phyloP scores from a whole-genome alignment of 2,329 filamentous ascomycete species.

The Cladophialophora psammophila region DNA sequence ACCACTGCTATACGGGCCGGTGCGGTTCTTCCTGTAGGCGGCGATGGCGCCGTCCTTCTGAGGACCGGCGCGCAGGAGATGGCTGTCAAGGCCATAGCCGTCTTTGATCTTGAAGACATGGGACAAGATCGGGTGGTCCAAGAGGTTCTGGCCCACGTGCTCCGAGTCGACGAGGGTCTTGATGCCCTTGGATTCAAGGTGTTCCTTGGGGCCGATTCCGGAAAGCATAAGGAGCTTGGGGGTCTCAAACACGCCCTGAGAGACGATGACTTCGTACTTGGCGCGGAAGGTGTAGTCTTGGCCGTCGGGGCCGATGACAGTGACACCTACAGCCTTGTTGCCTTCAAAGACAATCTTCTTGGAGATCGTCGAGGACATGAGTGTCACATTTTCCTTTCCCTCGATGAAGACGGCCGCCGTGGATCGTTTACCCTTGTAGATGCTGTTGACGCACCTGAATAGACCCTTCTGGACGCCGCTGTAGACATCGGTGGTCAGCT shows the following conservation, averaged over 20 bases:
- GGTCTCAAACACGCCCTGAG: constrained; percentile 66
- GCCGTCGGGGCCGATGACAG: constrained; percentile 53
- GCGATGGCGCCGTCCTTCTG: constrained; percentile 46
- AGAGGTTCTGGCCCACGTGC: constrained; percentile 69
- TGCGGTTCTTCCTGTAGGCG: constrained; percentile 50
- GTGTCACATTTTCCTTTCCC: constrained; percentile 63
- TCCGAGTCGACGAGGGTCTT: constrained; percentile 62
- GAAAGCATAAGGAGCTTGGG: constrained; percentile 70
- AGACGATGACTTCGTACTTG: constrained; percentile 57
- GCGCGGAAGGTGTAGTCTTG: constrained; percentile 57
- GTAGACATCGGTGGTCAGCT: constrained; percentile 63
- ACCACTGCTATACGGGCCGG: constrained; percentile 51
- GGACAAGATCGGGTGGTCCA: constrained; percentile 60
- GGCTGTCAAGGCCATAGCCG: constrained; percentile 48
- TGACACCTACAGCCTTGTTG: constrained; percentile 55
- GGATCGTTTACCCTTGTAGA: constrained; percentile 65
- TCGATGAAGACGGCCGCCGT: constrained; percentile 60
- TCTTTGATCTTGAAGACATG: constrained; percentile 54
- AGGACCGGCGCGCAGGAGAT: constrained; percentile 49
- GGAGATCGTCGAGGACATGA: constrained; percentile 58
- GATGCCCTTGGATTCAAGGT: constrained; percentile 63
- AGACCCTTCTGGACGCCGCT: constrained; percentile 64
- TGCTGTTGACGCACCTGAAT: constrained; percentile 61
- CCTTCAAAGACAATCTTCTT: constrained; percentile 64
- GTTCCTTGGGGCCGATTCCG: constrained; percentile 64